Percentiles rank a stretch among this genome's conserved stretches.
Evolutionary conservation across 1,284 basidiomycete genomes (phyloP).

Genomic region (Rhodotorula sp.): DNA sequence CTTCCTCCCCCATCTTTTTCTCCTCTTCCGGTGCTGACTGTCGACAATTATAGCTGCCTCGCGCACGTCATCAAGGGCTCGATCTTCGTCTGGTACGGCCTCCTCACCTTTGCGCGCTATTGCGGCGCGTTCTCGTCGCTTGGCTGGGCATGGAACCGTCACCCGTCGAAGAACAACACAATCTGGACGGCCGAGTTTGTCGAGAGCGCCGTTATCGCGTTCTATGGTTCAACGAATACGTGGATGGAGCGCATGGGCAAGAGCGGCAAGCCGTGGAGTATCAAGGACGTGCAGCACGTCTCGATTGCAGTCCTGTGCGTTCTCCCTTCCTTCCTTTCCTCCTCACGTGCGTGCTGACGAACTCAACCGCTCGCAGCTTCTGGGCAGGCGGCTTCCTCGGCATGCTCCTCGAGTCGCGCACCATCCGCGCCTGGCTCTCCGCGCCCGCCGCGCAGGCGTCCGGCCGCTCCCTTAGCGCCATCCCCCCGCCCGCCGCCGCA

Average conservation of each 20-base stretch:
- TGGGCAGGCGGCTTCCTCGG: constrained; percentile 91
- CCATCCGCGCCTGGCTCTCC: constrained; percentile 59
- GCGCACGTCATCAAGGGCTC: constrained; percentile 85
- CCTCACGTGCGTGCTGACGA: neutral
- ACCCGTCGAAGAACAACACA: constrained; percentile 42
- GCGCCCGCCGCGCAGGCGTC: constrained; percentile 26
- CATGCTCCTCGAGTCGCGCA: constrained; percentile 82
- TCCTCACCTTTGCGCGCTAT: constrained; percentile 86
- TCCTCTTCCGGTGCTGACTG: constrained; percentile 60
- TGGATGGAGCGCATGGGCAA: constrained; percentile 95
- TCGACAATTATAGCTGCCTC: constrained; percentile 66
- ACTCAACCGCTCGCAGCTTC: constrained; percentile 66
- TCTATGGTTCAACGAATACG: constrained; percentile 87
- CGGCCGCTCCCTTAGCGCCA: constrained; percentile 41
- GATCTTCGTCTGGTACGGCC: constrained; percentile 63
- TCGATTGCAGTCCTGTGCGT: constrained; percentile 74
- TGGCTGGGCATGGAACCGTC: constrained; percentile 92
- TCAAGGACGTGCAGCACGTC: constrained; percentile 93
- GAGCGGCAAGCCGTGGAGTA: constrained; percentile 76
- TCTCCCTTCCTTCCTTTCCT: neutral
- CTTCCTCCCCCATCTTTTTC: constrained; percentile 49
- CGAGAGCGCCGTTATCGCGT: constrained; percentile 82
- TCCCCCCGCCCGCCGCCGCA: constrained; percentile 71
- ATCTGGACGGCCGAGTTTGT: constrained; percentile 78
- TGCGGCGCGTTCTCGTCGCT: constrained; percentile 82